Base-by-base conservation (phyloP, 2,329 filamentous ascomycete genomes). In the Talaromyces rugulosus region DNA sequence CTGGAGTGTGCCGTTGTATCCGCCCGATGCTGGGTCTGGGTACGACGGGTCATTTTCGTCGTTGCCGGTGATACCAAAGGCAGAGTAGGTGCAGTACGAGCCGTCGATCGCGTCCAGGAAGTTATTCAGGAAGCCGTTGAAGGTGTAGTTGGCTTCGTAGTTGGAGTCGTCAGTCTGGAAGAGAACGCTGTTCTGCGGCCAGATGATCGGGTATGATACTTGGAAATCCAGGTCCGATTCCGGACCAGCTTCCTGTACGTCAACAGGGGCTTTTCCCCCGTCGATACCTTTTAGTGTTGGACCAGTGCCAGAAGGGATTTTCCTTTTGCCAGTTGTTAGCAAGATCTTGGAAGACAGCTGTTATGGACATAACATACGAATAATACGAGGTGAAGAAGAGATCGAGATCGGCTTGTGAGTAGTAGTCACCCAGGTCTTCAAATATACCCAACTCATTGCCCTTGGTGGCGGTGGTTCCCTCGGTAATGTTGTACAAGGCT, bases 41-140 rank as follows among this genome's bases (percentile, higher is more conserved):
- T 81, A 81, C 0, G 69, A 60, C 4, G 78, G 79, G 56, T 81
- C 79, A n/a, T 78, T 65, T 18, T 67, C 64, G 1, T 74, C 71
- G 60, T 77, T 72, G n/a, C 74, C 72, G 11, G 68, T 71, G 50
- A 71, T 69, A 53, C 68, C 73, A 59, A 62, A 75, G 34, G 63
- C 70, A 33, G 67, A 66, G 63, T 75, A 76, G n/a, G 70, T 75
- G 70, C 81, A 82, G 68, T 82, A 82, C 12, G 77, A 80, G 5
- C 78, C 80, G 64, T 82, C 80, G 44, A 81, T 75, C 6, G 79
- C 78, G 64, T 81, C 78, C 28, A 81, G 70, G 68, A 82, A 81
- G 58, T 77, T 82, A 71, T 79, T 79, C 36, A 81, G 66, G 63
- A 81, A 77, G 0, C 77, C 77, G 53, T 64, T 14, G 66, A 74